Percentiles rank a stretch among this genome's conserved stretches.
Evolutionary conservation across 495 filamentous ascomycete species (phyloP).

Genomic region (Daldinia childiae): DNA sequence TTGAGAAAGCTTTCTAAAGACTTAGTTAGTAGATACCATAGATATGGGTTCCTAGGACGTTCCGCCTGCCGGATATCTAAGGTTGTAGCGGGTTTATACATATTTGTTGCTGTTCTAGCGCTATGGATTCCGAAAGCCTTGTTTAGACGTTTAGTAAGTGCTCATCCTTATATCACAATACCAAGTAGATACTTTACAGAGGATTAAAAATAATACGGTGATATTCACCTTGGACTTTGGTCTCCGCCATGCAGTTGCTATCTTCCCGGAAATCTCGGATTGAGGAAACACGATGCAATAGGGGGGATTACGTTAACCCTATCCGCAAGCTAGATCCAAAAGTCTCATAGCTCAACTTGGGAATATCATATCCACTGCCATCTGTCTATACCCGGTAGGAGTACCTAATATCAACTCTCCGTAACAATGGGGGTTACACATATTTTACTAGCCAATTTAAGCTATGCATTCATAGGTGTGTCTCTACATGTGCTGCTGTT

Average conservation of each 20-base stretch:
- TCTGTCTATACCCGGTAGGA: not conserved
- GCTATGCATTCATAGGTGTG: not conserved
- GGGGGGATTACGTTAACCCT: not conserved
- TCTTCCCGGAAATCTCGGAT: not conserved
- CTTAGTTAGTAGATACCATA: conserved; percentile 36
- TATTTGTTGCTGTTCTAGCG: not conserved
- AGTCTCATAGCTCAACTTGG: not conserved
- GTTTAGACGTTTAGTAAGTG: not conserved
- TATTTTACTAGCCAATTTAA: not conserved
- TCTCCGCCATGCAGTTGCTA: too few species aligned
- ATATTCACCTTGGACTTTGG: too few species aligned
- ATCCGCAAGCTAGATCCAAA: not conserved
- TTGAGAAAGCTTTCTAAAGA: conserved; percentile 4
- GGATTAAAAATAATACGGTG: not conserved
- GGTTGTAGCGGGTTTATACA: conserved; percentile 9
- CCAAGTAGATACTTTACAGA: not conserved
- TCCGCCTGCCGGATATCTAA: conserved; percentile 7
- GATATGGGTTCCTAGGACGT: not conserved
- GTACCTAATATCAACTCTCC: not conserved
- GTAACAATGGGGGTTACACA: not conserved
- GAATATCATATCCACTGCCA: not conserved
- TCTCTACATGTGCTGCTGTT: not conserved
- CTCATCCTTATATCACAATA: not conserved
- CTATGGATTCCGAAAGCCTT: not conserved
- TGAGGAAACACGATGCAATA: not conserved